phyloP scores from a whole-genome alignment of 257 asterid genomes.

The Ligustrum vulgare region DNA sequence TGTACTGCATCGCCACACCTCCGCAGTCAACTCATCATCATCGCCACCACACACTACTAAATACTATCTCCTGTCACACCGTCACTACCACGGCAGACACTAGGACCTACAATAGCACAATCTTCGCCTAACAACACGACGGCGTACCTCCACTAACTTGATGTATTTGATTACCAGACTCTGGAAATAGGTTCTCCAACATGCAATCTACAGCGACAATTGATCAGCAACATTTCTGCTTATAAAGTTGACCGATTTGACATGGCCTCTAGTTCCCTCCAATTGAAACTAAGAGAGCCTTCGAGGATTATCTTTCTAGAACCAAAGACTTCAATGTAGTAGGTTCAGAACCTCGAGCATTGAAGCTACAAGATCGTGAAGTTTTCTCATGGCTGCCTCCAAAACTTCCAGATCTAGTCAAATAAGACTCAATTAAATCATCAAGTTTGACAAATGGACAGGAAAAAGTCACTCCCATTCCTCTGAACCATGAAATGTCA shows the following conservation, averaged over 20 bases:
- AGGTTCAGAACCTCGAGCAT: slow-evolving; percentile 35
- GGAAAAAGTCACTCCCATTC: slow-evolving; percentile 24
- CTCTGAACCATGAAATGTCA: neutral
- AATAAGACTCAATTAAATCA: slow-evolving; percentile 47
- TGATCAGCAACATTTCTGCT: neutral
- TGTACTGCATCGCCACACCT: no score
- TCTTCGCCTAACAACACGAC: no score
- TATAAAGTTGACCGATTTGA: no score
- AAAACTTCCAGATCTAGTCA: slow-evolving; percentile 43
- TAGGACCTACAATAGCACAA: no score
- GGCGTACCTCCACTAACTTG: no score
- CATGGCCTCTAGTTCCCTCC: slow-evolving; percentile 49
- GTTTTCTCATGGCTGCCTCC: slow-evolving; percentile 29
- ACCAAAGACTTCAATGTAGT: slow-evolving; percentile 37
- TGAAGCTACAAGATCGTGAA: slow-evolving; percentile 36
- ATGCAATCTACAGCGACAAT: slow-evolving; percentile 12
- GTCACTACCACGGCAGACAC: no score
- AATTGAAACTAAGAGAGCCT: slow-evolving; percentile 55
- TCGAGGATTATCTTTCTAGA: slow-evolving; percentile 50
- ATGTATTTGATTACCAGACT: slow-evolving; percentile 30
- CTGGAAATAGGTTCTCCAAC: slow-evolving; percentile 10
- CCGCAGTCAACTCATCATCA: no score
- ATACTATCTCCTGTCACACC: no score
- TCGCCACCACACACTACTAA: no score
- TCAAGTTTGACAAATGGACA: slow-evolving; percentile 41